Base-by-base conservation (phyloP, 1,139 yeast genomes). In the Waltiozyma sp. region DNA sequence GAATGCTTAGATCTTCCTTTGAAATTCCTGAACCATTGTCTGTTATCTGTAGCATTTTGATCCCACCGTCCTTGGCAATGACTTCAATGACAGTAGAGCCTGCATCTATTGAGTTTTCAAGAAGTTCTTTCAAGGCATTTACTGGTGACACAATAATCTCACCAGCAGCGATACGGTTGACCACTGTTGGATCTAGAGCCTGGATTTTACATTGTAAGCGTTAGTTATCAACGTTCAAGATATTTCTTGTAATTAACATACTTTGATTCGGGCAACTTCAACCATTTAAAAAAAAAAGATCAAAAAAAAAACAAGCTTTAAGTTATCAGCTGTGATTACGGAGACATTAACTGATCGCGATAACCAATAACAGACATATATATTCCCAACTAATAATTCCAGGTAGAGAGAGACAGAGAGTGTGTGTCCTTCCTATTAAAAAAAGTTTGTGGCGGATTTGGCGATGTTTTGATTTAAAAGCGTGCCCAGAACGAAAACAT, bases 111-210 rank as follows among this genome's bases (percentile, higher is more conserved):
- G 89, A 70, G 63, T 88, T 88, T 57, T 85, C 93, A 40, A 89
- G 60, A 58, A 89, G 64, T 56, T 86, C 95, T 51, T 80, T 76
- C 19, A 86, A 61, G 1, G 86, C 94, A 46, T 91, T 91, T 2
- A 93, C 85, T 0, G 98, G 98, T 8, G 89, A 93, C 33, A 89
- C 74, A 46, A 93, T 86, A 63, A 93, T 87, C 64, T 93, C 98
- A 1, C 98, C 98, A 1, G 99, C 98, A 0, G 99, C 98, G 26
- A 93, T 91, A 47, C 82, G 74, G 60, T 87, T 89, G 42, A 93
- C 85, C 31, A 89, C 97, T 4, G 73, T 57, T 24, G 65, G 65
- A 36, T 80, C 88, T 13, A 87, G 70, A 4, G 50, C 47, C 53
- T 49, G 15, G 2, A 13, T 14, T 7, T 7, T 13, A 13, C 11